A percentile compares a stretch with the other conserved stretches of the same genome.
These are phyloP conservation scores for Podospora pseudopauciseta DNA, from an alignment of 495 filamentous ascomycete species.

Conservation along the genomic window DNA sequence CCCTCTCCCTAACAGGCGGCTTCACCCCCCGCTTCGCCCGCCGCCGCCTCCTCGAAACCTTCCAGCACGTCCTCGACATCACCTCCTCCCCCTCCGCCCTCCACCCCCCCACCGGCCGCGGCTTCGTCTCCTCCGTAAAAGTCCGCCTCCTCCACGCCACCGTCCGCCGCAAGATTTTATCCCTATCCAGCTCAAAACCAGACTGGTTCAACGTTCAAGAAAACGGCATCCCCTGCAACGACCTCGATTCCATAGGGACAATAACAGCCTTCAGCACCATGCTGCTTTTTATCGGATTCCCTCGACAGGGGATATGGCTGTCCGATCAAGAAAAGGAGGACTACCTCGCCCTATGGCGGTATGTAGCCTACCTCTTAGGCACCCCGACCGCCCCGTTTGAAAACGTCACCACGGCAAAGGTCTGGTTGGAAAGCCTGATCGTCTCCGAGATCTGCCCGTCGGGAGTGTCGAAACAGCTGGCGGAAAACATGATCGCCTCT, in stretches of 20 bases:
- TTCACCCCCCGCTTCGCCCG: constrained; percentile 68
- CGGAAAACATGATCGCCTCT: constrained; percentile 69
- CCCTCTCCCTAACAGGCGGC: constrained; percentile 71
- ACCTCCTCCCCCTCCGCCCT: constrained; percentile 62
- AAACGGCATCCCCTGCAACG: constrained; percentile 67
- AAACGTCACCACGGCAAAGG: constrained; percentile 50
- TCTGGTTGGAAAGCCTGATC: constrained; percentile 62
- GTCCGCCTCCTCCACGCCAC: constrained; percentile 72
- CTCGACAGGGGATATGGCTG: constrained; percentile 67
- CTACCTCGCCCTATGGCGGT: constrained; percentile 73
- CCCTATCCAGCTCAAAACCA: neutral
- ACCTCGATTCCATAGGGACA: constrained; percentile 69
- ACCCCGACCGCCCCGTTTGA: constrained; percentile 58
- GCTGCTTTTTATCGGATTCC: constrained; percentile 64
- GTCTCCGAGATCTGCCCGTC: constrained; percentile 62
- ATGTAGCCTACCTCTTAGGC: constrained; percentile 68
- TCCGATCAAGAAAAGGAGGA: constrained; percentile 59
- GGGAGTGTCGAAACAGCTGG: constrained; percentile 56
- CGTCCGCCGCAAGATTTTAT: constrained; percentile 61
- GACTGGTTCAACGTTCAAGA: neutral
- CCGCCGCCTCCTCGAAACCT: constrained; percentile 68
- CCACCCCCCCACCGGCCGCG: constrained; percentile 59
- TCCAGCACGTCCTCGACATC: constrained; percentile 70
- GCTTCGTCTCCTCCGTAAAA: constrained; percentile 64
- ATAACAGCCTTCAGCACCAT: constrained; percentile 64